phyloP scores from a whole-genome alignment of 148 eudicot species.

The Fagopyrum tataricum region DNA sequence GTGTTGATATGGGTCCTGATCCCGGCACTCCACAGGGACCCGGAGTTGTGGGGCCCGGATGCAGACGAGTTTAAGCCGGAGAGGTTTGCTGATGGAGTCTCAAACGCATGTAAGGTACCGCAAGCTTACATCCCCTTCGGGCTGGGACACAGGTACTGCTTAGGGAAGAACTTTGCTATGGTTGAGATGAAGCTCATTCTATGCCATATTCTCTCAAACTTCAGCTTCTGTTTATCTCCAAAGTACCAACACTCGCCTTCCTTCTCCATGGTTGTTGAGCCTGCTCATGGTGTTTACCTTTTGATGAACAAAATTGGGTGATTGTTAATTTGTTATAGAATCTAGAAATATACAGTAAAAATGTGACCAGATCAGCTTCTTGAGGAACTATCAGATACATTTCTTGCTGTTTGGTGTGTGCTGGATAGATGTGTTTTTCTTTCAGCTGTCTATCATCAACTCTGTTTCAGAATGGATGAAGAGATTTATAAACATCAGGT shows the following conservation, averaged over 20 bases:
- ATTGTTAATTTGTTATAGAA: no score
- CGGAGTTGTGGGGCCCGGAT: constrained; percentile 41
- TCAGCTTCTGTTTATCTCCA: constrained; percentile 55
- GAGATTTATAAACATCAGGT: no score
- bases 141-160: constrained; percentile 42
- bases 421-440: no score
- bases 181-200: constrained; percentile 54
- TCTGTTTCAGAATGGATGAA: no score
- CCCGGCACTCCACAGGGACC: constrained; percentile 44
- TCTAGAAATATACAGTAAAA: no score
- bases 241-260: constrained; percentile 59
- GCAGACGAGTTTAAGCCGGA: constrained; percentile 44
- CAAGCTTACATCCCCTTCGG: constrained; percentile 54
- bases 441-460: no score
- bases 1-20: constrained; percentile 49
- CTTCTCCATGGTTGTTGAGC: constrained; percentile 77
- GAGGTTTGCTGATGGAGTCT: constrained; percentile 39
- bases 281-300: constrained; percentile 56
- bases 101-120: constrained; percentile 40
- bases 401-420: no score
- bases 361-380: no score
- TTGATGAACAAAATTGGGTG: constrained; percentile 30
- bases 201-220: constrained; percentile 40
- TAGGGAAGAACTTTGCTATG: constrained; percentile 63
- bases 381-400: no score